Percentiles rank a stretch among this genome's conserved stretches.
Conservation (phyloP, 371 early-diverging fungal genomes). For the Mucor lusitanicus region DNA sequence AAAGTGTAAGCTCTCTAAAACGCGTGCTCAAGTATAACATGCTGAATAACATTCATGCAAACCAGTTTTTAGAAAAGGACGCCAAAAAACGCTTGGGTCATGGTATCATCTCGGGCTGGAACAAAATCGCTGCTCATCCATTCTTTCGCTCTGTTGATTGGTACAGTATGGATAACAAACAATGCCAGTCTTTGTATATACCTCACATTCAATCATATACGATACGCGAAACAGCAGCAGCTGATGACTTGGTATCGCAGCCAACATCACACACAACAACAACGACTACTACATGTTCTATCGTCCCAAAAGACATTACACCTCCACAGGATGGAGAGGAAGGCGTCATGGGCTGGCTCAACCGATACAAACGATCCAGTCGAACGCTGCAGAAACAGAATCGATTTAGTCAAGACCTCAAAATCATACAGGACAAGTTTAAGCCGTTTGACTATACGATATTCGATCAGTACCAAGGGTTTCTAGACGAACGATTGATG, state of each 20-base stretch:
- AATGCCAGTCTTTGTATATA: slow-evolving; percentile 48
- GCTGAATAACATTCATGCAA: background rate
- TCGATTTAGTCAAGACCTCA: slow-evolving; percentile 10
- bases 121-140: slow-evolving; percentile 35
- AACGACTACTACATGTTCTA: background rate
- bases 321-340: slow-evolving; percentile 20
- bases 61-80: slow-evolving; percentile 39
- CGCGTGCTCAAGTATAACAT: background rate
- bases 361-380: background rate
- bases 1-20: slow-evolving; percentile 33
- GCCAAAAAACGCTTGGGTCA: slow-evolving; percentile 45
- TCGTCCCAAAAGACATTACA: background rate
- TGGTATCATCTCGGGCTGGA: slow-evolving; percentile 34
- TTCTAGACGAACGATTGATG: slow-evolving; percentile 49
- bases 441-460: slow-evolving; percentile 58
- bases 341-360: slow-evolving; percentile 22
- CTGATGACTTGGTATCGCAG: background rate
- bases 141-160: slow-evolving; percentile 44
- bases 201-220: slow-evolving; percentile 14
- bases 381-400: background rate
- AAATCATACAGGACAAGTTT: slow-evolving; percentile 45
- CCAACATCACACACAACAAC: background rate
- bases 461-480: slow-evolving; percentile 57
- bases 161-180: slow-evolving; percentile 37
- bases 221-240: background rate